A percentile compares a stretch with the other conserved stretches of the same genome.
These are phyloP conservation scores for Hemileia vastatrix DNA, from an alignment of 1,284 basidiomycete species.

Conservation along the genomic window DNA sequence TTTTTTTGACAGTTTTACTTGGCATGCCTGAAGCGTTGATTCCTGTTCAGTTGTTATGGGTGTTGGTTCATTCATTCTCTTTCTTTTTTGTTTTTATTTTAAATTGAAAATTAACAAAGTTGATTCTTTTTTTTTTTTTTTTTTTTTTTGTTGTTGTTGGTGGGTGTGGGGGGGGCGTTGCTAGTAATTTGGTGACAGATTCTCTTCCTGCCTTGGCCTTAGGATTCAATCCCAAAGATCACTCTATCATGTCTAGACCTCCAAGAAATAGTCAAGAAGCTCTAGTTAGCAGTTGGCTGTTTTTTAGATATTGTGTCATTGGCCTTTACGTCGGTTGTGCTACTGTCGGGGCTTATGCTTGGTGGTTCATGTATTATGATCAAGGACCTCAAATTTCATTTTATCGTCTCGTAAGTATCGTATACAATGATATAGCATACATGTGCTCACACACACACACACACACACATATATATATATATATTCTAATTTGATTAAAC, in stretches of 20 bases:
- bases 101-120: background rate
- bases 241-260: conserved; percentile 87
- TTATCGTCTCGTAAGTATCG: conserved; percentile 67
- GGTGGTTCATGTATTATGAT: conserved; percentile 93
- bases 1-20: conserved; percentile 90
- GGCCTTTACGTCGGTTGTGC: conserved; percentile 88
- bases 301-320: conserved; percentile 87
- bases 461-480: too few relatives aligned
- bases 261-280: conserved; percentile 81
- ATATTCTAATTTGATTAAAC: too few relatives aligned
- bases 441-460: conserved; percentile 4
- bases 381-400: conserved; percentile 87
- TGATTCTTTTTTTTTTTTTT: background rate
- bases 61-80: conserved; percentile 46
- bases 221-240: conserved; percentile 93
- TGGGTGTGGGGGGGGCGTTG: conserved; percentile 18
- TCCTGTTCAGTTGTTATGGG: conserved; percentile 94
- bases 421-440: too few relatives aligned
- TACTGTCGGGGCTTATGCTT: conserved; percentile 92
- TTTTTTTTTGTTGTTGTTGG: background rate
- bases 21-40: conserved; percentile 99
- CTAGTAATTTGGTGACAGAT: conserved; percentile 50
- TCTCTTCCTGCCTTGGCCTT: conserved; percentile 95
- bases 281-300: conserved; percentile 82
- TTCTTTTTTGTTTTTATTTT: background rate